Conservation (phyloP, 345 rosid species). For the Nasturtium officinale region DNA sequence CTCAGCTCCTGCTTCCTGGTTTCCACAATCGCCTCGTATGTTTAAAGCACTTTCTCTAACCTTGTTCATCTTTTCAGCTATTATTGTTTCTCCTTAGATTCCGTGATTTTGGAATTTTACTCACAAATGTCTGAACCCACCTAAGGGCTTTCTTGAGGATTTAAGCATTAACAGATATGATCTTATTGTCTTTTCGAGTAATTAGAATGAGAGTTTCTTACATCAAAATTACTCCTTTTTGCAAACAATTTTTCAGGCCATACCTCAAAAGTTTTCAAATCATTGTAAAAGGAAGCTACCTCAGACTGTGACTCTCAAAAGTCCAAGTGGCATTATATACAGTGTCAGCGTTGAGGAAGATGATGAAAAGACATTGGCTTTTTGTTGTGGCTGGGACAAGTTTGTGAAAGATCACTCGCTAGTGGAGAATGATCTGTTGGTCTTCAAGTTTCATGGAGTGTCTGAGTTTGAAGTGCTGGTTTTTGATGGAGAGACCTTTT, state of each 20-base stretch:
- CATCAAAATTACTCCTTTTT: not conserved
- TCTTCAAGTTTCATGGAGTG: conserved; percentile 67
- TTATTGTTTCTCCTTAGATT: not conserved
- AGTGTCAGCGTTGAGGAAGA: conserved; percentile 50
- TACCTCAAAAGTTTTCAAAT: conserved; percentile 60
- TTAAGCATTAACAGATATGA: not conserved
- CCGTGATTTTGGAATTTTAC: not conserved
- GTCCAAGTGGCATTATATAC: conserved; percentile 68
- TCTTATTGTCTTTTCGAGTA: not conserved
- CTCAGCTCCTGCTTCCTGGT: conserved; percentile 59
- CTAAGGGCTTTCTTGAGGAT: not conserved
- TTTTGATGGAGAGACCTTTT: conserved; percentile 58
- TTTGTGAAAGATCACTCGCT: conserved; percentile 61
- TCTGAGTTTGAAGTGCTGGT: conserved; percentile 70
- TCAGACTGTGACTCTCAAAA: conserved; percentile 57
- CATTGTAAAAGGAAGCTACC: conserved; percentile 59
- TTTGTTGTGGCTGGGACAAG: conserved; percentile 63
- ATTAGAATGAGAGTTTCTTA: not conserved
- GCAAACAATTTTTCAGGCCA: conserved; percentile 48
- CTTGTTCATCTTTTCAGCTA: not conserved
- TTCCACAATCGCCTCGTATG: conserved; percentile 61
- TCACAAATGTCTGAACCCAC: not conserved
- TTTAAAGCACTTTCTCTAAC: not conserved
- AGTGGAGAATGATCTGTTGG: conserved; percentile 62
- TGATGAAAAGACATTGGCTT: conserved; percentile 46